Evolutionary conservation across 257 asterid genomes (phyloP), one percentile per base, ranked within the genome.

Genomic region (Penstemon davidsonii): DNA sequence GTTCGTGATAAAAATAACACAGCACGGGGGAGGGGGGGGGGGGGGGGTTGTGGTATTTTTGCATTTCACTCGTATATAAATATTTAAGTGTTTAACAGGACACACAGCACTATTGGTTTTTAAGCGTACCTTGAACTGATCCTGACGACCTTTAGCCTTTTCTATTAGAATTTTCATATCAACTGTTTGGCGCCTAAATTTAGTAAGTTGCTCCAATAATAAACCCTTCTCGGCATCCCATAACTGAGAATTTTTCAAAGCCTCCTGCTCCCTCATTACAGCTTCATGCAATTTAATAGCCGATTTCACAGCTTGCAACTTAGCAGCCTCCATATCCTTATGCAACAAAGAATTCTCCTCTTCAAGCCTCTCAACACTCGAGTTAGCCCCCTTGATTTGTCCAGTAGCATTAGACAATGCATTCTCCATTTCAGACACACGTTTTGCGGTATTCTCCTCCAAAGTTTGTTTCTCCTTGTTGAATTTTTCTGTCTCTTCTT

Each of bases 391-490:
- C 71, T 81, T 81, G 36, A 84, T 64, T 80, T 81, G 88, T n/a
- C 60, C 71, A 8, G 71, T 72, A 19, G 89, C 81, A 41, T 83
- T 86, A 49, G 79, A 59, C 75, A 88, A 49, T 2, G 89, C 90
- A 46, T 76, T 3, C 68, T 88, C 95, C 89, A 88, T 84, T 79
- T 88, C 97, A 1, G 83, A 46, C 44, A 84, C 75, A 79, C 92
- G 79, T 73, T 87, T 87, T 68, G 64, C 10, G 43, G 81, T 76
- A 65, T 56, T 76, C 72, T 92, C 96, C 77, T 86, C 95, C 83
- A 80, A 55, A 10, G 73, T 58, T 60, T 84, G 94, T 69, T 71
- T 76, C 60, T 88, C 95, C 82, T 76, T 85, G 44, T 80, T 81
- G 66, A 76, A 53, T 58, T 72, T 86, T 43, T 88, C 90, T 0